Evolutionary conservation across 2,329 filamentous ascomycete species (phyloP), one percentile per base, ranked within the genome.

Genomic region (Venturia carpophila): DNA sequence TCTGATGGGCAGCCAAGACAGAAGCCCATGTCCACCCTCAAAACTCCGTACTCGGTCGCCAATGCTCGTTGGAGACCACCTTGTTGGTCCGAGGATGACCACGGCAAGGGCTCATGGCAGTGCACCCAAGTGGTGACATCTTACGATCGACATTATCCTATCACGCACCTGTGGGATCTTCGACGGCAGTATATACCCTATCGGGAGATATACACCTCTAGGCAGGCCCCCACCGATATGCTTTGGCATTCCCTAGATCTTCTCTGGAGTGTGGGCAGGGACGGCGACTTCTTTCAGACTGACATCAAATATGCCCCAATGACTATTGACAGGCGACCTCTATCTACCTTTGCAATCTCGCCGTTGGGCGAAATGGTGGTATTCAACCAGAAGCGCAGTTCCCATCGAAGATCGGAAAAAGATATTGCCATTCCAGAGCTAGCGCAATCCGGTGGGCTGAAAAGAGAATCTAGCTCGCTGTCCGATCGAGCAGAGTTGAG

Each of bases 141-240:
- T 5, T 87, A 87, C 71, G 83, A 86, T 70, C 79, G 82, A 63
- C 80, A 85, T 67, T 83, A 87, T 71, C 79, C 85, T 0, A 76
- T 82, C 42, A 76, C 87, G 64, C 85, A 87, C 69, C 74, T 87
- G 3, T 88, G 85, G 85, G 85, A 88, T 72, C 80, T 87, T 68
- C 81, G 84, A 45, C 79, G 85, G 42, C 84, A 84, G 6, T 78
- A 81, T 69, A 74, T 87, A n/a, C 85, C 85, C 0, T 86, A 84
- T 69, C 79, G 83, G 52, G 84, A 87, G 70, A 79, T 87, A 67
- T 79, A 81, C 70, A 80, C 80, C 65, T 83, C 84, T 69, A 75
- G 79, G 60, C 79, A 78, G 5, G 79, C 82, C 19, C 80, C 84
- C 24, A 81, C 83, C 30, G 85, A 87, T 69, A 75, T 88, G 72